These are phyloP conservation scores for Sphagnum fallax DNA, from an alignment of 228 moss, liverwort and hornwort species.

Conservation along the genomic window DNA sequence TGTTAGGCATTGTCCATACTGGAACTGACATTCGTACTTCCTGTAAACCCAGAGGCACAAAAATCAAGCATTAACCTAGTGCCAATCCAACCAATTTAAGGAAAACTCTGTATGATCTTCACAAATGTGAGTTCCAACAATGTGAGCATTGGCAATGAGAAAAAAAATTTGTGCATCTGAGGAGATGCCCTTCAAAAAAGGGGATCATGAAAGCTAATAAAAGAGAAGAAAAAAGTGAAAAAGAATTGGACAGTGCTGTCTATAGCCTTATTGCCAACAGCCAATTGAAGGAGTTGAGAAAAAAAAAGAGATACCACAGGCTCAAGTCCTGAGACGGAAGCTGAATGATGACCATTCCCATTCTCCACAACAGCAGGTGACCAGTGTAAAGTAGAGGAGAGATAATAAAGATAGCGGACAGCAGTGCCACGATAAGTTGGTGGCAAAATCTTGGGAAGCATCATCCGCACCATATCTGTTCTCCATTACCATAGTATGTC, in stretches of 20 bases:
- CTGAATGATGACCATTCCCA: constrained; percentile 29
- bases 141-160: no score
- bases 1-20: constrained; percentile 71
- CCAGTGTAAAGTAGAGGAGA: constrained; percentile 71
- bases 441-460: constrained; percentile 76
- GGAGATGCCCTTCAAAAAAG: not conserved
- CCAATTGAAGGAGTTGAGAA: not conserved
- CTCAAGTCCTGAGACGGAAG: constrained; percentile 9
- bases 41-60: constrained; percentile 18
- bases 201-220: no score
- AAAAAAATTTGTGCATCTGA: not conserved
- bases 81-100: no score
- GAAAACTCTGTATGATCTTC: no score
- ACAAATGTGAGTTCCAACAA: no score
- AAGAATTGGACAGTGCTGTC: no score
- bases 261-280: no score
- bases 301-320: constrained; percentile 24
- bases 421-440: constrained; percentile 88
- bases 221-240: no score
- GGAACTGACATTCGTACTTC: constrained; percentile 75
- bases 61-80: not conserved
- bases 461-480: constrained; percentile 77
- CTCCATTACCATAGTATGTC: not conserved
- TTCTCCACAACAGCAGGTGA: constrained; percentile 55
- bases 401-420: constrained; percentile 85